Evolutionary conservation across 768 basidiomycete genomes (phyloP), one percentile per base, ranked within the genome.

Genomic region (Lactifluus subvellereus): DNA sequence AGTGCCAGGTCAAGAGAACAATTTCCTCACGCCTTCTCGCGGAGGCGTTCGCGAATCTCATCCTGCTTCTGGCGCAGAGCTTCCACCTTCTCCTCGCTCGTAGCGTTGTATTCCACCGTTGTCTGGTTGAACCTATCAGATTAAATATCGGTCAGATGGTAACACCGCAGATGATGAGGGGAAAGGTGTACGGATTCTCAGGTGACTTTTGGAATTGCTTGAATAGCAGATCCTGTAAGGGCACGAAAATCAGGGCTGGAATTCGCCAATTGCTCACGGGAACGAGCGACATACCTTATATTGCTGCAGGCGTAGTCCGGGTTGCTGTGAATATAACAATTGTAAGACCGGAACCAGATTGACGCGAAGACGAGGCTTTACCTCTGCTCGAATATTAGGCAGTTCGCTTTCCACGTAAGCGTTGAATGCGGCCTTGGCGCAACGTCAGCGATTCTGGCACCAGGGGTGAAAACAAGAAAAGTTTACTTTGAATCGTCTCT

Each of bases 121-220:
- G 77, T 78, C 74, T 96, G 94, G 73, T 96, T 96, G 79, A 89
- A 96, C 50, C 91, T 94, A 68, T 20, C 33, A 27, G 11, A 30
- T 30, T 9, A 6, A n/a, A 37, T 8, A 40, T 57, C 54, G 64
- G 60, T 66, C 30, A 11, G 38, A n/a, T 30, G 9, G 27, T 9
- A 13, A 35, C 16, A 64, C 7, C 16, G 37, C 9, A 27, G 6
- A 50, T 20, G 18, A 32, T 6, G 30, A 20, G 58, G 40, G 57
- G 30, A 49, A 59, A n/a, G n/a, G 74, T 88, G 71, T 76, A 95
- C 94, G 94, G 91, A 74, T 97, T 97, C 65, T 97, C 94, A 0
- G 94, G 91, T 1, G 91, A 87, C 74, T 97, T 98, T 74, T 97
- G 91, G 85, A 98, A 98, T 73, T 92, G 86, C 76, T 96, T 97